Base-by-base conservation (phyloP, 1,284 basidiomycete genomes). In the Tremellales sp. region DNA sequence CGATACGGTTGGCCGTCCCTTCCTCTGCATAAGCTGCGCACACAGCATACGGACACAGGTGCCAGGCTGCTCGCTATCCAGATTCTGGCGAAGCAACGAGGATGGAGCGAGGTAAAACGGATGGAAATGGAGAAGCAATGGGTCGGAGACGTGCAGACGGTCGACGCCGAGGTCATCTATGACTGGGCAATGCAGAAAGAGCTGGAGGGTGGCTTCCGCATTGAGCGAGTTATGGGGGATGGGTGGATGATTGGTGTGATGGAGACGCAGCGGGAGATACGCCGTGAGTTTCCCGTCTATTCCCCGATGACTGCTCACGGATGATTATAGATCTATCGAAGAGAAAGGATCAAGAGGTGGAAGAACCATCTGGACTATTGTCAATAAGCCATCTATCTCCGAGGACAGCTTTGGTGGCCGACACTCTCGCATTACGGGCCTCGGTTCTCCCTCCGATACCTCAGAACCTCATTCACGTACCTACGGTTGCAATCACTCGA, bases 231-330 rank as follows among this genome's bases (percentile, higher is more conserved):
- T 16, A 58, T 71, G 31, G 70, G 82, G 10, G 86, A 91, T 66
- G 87, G 84, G 4, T 91, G 87, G 88, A 68, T 90, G 31, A 66
- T 92, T 51, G 84, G 87, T 4, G 68, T 82, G 2, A 54, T 83
- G 19, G 89, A 93, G 63, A 66, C 75, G 8, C 72, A 79, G 53
- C 76, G 88, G 46, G 70, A 89, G 2, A 70, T 75, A 47, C 73
- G 77, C n/a, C 69, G 45, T 76, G 83, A 51, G 76, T 79, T 48
- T 70, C 43, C 36, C 18, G 9, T 7, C n/a, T n/a, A 18, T 45
- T 50, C 41, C 43, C 25, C 50, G 46, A 41, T 19, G 19, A 18
- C 29, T 13, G n/a, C 7, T n/a, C 7, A 16, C 38, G 21, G 40
- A 51, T 1, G 32, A 19, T 18, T 18, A 21, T 19, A 10, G 14